Conservation (phyloP, 1,284 basidiomycete species). For the Irpex lacteus region DNA sequence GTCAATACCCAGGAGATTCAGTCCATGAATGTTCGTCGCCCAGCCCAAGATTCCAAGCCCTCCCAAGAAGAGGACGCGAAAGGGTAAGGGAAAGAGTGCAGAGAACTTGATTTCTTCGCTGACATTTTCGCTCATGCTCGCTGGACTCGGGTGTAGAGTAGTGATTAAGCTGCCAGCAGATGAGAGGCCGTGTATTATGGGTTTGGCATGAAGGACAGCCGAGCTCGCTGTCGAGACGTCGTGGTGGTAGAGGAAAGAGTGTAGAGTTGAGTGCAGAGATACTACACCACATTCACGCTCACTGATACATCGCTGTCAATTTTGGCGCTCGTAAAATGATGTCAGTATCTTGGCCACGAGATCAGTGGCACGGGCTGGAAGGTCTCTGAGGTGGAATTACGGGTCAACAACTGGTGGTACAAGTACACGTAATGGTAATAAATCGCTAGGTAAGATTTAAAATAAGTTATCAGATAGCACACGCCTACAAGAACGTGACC, state of each 20-base stretch:
- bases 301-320: not conserved
- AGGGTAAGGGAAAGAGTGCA: conserved; percentile 34
- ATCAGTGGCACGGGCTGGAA: no score
- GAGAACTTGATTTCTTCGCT: conserved; percentile 28
- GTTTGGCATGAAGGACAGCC: conserved; percentile 1
- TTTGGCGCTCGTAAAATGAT: not conserved
- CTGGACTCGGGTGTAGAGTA: not conserved
- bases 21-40: conserved; percentile 84
- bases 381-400: not conserved
- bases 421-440: not conserved
- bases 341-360: not conserved
- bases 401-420: not conserved
- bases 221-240: not conserved
- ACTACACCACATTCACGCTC: not conserved
- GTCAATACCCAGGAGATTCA: conserved; percentile 75
- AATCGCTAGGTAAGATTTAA: no score
- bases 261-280: not conserved
- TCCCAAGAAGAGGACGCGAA: conserved; percentile 37
- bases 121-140: conserved; percentile 15
- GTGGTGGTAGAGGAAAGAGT: not conserved
- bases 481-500: no score
- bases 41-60: conserved; percentile 37
- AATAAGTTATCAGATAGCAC: no score
- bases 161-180: conserved; percentile 4
- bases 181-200: not conserved